Evolutionary conservation across 331 rosid genomes (phyloP), one percentile per base, ranked within the genome.

Genomic region (Saraca asoca): DNA sequence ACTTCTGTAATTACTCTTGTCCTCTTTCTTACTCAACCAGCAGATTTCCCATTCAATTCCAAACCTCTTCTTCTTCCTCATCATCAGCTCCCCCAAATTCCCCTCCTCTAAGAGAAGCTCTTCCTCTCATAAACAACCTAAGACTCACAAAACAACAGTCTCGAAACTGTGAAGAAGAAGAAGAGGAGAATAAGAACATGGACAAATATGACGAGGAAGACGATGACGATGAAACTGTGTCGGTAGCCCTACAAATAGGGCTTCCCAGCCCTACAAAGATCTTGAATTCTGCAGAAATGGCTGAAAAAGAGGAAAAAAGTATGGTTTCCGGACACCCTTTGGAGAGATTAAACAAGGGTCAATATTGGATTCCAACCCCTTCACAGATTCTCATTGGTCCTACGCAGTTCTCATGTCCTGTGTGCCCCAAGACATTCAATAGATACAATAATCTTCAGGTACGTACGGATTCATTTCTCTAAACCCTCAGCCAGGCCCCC

Each of bases 391-490:
- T 91, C 54, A 80, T 82, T 50, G 97, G 97, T 12, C 96, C 97
- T 74, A 82, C 90, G 59, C 97, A 84, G 62, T 86, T 88, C 68
- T 81, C 91, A 17, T 91, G 97, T 61, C 82, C 86, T 37, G 74
- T 91, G 46, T 91, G 97, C 88, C 81, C 82, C 11, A 91, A 88
- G 75, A 80, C 94, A 69, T 91, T 91, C 78, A 88, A 88, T 81
- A 73, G 97, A 85, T 91, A 91, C 89, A 91, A 91, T 55, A 91
- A 91, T 77, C 93, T 88, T 61, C 97, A 91, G 95, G 97, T 91
- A 85, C 51, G 9, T 12, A 0, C 35, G 0, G 0, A 7, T 37
- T 24, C 11, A 50, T 49, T 16, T 24, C 5, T 18, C 5, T 14
- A 55, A 42, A 5, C 17, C 33, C 15, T 29, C 16, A 17, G 8